Percentiles rank a stretch among this genome's conserved stretches.
Evolutionary conservation across 345 rosid genomes (phyloP).

Genomic region (Streptanthus diversifolius): DNA sequence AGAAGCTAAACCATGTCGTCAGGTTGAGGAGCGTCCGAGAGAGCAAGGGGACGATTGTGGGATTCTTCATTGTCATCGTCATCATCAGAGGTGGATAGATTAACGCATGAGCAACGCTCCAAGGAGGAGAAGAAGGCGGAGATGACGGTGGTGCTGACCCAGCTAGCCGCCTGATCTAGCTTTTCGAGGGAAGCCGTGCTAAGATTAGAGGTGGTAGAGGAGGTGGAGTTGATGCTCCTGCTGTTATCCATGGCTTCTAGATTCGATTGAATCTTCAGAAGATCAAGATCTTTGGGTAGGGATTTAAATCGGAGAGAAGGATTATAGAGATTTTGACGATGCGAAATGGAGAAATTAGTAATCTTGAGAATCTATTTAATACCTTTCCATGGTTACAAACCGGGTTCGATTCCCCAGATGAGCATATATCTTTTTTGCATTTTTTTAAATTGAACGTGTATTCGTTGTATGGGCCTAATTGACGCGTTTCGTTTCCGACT

Average conservation of each 20-base stretch:
- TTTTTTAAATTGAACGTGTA: no score
- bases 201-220: conserved; percentile 26
- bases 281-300: not conserved
- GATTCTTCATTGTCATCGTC: conserved; percentile 52
- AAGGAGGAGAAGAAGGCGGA: conserved; percentile 88
- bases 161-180: conserved; percentile 53
- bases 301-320: not conserved
- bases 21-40: conserved; percentile 36
- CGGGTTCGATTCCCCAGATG: no score
- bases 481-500: no score
- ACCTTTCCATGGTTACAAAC: no score
- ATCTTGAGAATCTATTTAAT: not conserved
- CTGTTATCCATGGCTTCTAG: conserved; percentile 30
- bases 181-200: conserved; percentile 47
- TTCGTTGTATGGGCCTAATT: no score
- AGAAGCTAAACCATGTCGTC: conserved; percentile 29
- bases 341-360: not conserved
- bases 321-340: conserved; percentile 3
- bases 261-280: not conserved
- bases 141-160: conserved; percentile 69
- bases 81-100: conserved; percentile 64
- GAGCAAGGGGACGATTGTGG: conserved; percentile 50
- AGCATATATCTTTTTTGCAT: no score
- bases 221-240: conserved; percentile 33
- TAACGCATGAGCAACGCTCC: conserved; percentile 89